Evolutionary conservation across 2,329 filamentous ascomycete genomes (phyloP).

Genomic region (Xylariaceae sp.): DNA sequence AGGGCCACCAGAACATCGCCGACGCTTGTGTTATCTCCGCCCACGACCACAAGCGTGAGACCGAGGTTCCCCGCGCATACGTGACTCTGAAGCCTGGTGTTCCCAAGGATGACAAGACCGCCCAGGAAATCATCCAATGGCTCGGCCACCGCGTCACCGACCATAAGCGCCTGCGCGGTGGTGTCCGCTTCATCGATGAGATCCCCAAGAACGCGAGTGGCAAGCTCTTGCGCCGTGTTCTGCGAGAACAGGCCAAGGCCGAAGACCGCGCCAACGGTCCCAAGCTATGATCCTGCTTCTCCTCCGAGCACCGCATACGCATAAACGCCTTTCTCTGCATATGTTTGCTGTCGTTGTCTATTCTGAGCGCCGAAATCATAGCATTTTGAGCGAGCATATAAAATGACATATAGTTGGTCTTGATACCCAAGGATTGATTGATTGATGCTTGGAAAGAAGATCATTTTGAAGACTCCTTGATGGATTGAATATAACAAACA

Average conservation of each 20-base stretch:
- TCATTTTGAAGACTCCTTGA: too few species aligned
- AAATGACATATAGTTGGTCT: not conserved
- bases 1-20: constrained; percentile 39
- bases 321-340: not conserved
- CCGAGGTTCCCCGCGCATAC: constrained; percentile 64
- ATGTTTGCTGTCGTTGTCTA: not conserved
- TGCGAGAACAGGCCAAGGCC: constrained; percentile 43
- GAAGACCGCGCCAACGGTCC: constrained; percentile 28
- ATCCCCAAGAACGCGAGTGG: constrained; percentile 61
- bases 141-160: constrained; percentile 36
- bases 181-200: constrained; percentile 44
- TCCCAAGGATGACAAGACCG: constrained; percentile 34
- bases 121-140: constrained; percentile 37
- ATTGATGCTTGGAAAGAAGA: not conserved
- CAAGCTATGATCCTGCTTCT: constrained; percentile 23
- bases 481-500: not conserved
- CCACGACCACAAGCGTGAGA: constrained; percentile 55
- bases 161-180: constrained; percentile 37
- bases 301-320: not conserved
- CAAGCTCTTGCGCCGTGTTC: constrained; percentile 56
- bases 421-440: not conserved
- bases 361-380: not conserved
- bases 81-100: constrained; percentile 46
- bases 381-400: not conserved
- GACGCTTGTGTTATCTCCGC: constrained; percentile 61